Base-by-base conservation (phyloP, 202 grass and related monocot species). In the Sporobolus alterniflorus region DNA sequence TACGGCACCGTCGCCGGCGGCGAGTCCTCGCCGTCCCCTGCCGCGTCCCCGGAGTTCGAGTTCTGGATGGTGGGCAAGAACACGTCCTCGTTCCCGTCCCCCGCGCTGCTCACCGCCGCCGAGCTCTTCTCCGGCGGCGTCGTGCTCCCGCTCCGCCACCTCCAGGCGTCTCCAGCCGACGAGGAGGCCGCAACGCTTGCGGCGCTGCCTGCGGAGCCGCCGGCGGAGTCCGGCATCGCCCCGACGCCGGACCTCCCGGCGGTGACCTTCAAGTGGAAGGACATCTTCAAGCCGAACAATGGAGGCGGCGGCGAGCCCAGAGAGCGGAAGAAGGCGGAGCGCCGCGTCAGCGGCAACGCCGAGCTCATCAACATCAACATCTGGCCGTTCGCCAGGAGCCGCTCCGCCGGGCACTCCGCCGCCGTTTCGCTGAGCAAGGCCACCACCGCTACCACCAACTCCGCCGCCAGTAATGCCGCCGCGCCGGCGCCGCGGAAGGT, bases 121-220 rank as follows among this genome's bases (percentile, higher is more conserved):
- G 90, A 98, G 92, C 95, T 98, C 87, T 98, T 98, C 88, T 92
- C 88, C 68, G 92, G 89, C 69, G 95, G 95, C 67, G 73, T 98
- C 41, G 92, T 98, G 74, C 92, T 95, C 43, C 95, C 95, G 41
- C 95, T 98, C 76, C 95, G 88, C 81, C 88, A 29, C 28, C 84
- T 98, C 36, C 80, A 81, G 48, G 22, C 71, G 57, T 55, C 90
- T 4, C 16, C 60, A 13, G 11, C 77, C 7, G 39, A 71, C 39
- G n/a, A n/a, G 28, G 20, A 22, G 55, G 41, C 56, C 13, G 29
- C 36, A 68, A 36, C 2, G 74, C 2, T 12, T 32, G 47, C 3
- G 41, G 44, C 22, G 50, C 41, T 8, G 12, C 72, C 78, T 50
- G 76, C 71, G 67, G 61, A 60, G 82, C 78, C 82, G 63, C 73